Evolutionary conservation across 164 flowering plant species (phyloP).

Genomic region (Aristolochia fimbriata): DNA sequence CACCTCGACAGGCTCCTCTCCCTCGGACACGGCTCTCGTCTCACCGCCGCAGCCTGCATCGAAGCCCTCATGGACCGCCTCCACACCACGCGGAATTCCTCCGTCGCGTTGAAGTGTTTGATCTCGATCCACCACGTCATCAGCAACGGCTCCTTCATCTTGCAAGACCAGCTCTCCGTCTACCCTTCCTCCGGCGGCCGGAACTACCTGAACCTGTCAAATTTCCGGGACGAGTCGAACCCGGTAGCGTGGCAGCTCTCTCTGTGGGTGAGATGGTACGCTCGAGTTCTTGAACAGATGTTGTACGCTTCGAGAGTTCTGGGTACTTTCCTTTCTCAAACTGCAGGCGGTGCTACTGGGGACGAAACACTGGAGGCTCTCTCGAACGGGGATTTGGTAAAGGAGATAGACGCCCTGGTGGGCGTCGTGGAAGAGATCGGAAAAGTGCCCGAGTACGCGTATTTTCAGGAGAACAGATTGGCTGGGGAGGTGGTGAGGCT

Average conservation of each 20-base stretch:
- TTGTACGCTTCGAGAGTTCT: conserved; percentile 35
- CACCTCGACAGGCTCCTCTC: conserved; percentile 41
- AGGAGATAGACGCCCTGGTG: conserved; percentile 36
- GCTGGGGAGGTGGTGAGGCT: conserved; percentile 32
- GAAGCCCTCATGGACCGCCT: conserved; percentile 56
- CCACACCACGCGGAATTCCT: conserved; percentile 33
- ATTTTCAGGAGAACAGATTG: conserved; percentile 24
- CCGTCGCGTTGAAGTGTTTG: conserved; percentile 65
- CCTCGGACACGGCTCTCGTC: conserved; percentile 40
- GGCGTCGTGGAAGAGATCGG: conserved; percentile 29
- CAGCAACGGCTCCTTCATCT: conserved; percentile 43
- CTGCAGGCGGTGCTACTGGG: conserved; percentile 5
- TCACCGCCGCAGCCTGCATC: conserved; percentile 41
- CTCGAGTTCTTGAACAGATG: conserved; percentile 36
- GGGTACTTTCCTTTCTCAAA: conserved; percentile 35
- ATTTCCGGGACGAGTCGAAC: conserved; percentile 37
- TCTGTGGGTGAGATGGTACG: conserved; percentile 65
- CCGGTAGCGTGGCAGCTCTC: conserved; percentile 35
- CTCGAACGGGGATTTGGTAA: conserved; percentile 27
- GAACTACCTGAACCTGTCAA: conserved; percentile 56
- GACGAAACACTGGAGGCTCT: conserved; percentile 26
- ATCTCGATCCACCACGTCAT: conserved; percentile 36
- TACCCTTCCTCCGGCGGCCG: conserved; percentile 57
- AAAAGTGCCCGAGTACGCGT: conserved; percentile 32
- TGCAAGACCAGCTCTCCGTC: conserved; percentile 57